Conservation (phyloP, 2,329 filamentous ascomycete genomes). For the Venturia nashicola region DNA sequence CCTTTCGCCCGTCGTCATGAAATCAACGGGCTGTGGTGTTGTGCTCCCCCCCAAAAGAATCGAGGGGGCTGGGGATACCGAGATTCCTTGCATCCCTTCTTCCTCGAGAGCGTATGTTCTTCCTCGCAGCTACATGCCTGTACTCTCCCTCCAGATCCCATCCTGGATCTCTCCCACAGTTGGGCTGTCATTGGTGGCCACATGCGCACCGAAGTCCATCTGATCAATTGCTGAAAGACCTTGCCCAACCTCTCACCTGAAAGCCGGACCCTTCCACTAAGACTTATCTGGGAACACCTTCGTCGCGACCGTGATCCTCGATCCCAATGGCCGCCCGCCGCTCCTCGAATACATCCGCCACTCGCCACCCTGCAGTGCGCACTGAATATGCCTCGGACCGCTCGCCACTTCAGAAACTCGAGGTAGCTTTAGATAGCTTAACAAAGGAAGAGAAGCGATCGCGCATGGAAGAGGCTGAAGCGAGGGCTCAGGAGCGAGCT, state of each 20-base stretch:
- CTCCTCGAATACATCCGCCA: slow-evolving; percentile 1
- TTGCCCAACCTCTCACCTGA: background rate
- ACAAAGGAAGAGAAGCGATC: slow-evolving; percentile 93
- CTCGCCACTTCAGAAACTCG: slow-evolving; percentile 86
- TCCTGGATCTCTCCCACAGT: background rate
- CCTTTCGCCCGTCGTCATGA: background rate
- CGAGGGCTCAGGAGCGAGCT: slow-evolving; percentile 52
- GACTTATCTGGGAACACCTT: background rate
- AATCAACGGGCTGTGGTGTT: background rate
- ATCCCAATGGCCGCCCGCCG: slow-evolving; percentile 22
- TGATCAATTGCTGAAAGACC: background rate
- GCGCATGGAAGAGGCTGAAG: slow-evolving; percentile 70
- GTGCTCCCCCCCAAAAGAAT: background rate
- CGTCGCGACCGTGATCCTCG: background rate
- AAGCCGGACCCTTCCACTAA: background rate
- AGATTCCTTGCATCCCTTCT: background rate
- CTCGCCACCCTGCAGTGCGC: background rate
- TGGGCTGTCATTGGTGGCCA: background rate
- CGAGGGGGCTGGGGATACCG: background rate
- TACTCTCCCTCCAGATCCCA: background rate
- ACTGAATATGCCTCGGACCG: slow-evolving; percentile 61
- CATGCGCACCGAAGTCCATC: background rate
- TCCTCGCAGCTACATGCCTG: background rate
- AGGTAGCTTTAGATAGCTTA: slow-evolving; percentile 66
- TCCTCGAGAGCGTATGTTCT: too few species aligned